Percentiles rank a stretch among this genome's conserved stretches.
These are phyloP conservation scores for Candida tetrigidarum DNA, from an alignment of 1,139 yeast genomes.

Conservation along the genomic window DNA sequence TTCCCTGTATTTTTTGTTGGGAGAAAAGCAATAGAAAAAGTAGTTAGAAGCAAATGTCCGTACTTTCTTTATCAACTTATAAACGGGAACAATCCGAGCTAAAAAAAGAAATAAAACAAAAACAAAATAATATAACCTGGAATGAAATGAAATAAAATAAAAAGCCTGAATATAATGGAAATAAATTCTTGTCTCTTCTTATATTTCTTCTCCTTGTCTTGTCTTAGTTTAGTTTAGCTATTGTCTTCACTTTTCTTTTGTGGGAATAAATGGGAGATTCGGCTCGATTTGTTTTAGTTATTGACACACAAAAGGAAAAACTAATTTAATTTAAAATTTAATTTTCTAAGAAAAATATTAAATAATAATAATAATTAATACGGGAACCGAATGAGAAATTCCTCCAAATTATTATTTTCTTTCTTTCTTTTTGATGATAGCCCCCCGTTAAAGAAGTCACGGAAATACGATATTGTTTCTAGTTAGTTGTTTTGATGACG, in stretches of 20 bases:
- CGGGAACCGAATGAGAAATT: neutral
- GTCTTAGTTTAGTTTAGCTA: too few species aligned
- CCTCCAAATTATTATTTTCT: too few species aligned
- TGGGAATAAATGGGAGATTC: conserved; percentile 1
- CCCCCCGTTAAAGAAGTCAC: too few species aligned
- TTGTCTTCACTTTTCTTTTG: neutral
- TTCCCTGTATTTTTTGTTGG: neutral
- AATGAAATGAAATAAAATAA: neutral
- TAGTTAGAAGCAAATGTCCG: conserved; percentile 3
- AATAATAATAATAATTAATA: neutral
- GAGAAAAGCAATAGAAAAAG: neutral
- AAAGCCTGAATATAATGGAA: neutral
- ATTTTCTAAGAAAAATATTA: too few species aligned
- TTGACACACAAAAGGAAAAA: too few species aligned
- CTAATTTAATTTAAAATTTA: neutral
- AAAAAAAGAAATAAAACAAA: too few species aligned
- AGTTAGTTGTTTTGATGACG: too few species aligned
- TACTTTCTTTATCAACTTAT: neutral
- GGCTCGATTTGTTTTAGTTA: too few species aligned
- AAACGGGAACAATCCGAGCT: neutral
- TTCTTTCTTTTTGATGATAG: too few species aligned
- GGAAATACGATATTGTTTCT: too few species aligned
- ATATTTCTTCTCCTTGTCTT: neutral
- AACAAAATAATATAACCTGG: neutral
- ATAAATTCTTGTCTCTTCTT: neutral